Evolutionary conservation across 345 rosid species (phyloP), one percentile per base, ranked within the genome.

Genomic region (Xanthoceras sorbifolium): DNA sequence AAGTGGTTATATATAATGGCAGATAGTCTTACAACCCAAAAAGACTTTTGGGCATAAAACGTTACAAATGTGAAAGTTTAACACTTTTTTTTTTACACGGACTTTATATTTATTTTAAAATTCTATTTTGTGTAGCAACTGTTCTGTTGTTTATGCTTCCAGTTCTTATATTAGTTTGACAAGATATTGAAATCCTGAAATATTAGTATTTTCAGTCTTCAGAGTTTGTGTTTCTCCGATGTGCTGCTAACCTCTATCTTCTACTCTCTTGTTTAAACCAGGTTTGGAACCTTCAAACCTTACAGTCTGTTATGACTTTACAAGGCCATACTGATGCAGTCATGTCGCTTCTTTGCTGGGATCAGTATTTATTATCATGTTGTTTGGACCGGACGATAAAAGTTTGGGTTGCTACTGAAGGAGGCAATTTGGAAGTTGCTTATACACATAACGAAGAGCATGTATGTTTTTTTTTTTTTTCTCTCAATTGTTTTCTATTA

Each of bases 261-360:
- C 11, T 8, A 8, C 10, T 38, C 42, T 38, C 42, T 6, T 38
- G 42, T 1, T 46, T 46, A 14, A 46, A 46, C 52, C 55, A 50
- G 55, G 55, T 50, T 50, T 50, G 55, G 55, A 23, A 31, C 3
- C 46, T 42, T 10, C 14, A 42, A 42, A 42, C 46, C 46, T 42
- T 42, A 42, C 14, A 10, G 42, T 59, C 29, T 6, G 29, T 59
- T 22, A n/a, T 59, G 29, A 59, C 63, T 2, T 59, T 59, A 25
- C 12, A 59, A 1, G 63, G 25, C 0, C 63, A 59, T 59, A 23
- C 28, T n/a, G 63, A 59, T 59, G 63, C 29, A 2, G 28, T 59
- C 29, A 59, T 59, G 63, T 59, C 63, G 1, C 63, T 59, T 59
- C 63, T 59, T 22, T 59, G 63, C 28, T 59, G 63, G 63, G 63